Evolutionary conservation across 2,329 filamentous ascomycete species (phyloP), one percentile per base, ranked within the genome.

Genomic region (Domatiomyces globalis): DNA sequence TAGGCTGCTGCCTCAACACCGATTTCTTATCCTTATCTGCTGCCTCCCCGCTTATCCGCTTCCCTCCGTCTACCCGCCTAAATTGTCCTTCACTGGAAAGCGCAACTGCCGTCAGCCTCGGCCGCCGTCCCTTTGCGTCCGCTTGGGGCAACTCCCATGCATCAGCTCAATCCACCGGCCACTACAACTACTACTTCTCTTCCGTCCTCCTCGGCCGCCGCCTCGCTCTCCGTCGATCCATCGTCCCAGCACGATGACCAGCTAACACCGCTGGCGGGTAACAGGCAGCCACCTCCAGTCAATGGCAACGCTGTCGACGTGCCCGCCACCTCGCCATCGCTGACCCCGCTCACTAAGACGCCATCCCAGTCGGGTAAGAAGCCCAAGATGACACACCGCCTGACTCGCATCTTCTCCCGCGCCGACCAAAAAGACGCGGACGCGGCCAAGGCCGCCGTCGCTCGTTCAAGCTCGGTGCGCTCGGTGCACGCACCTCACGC

Each of bases 401-500:
- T 73, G 46, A 69, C 70, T 17, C 70, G 70, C 54, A 73, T 73
- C 68, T 73, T 73, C 57, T 66, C 67, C 20, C 63, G 66, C 50
- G 62, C 66, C n/a, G 67, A 67, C 12, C 69, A 66, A 55, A 58
- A 61, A 17, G 66, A 62, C 50, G 63, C 68, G 22, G 53, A 63
- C 33, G 62, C 67, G 25, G 51, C 58, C 17, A 60, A 59, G 50
- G 36, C 43, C 39, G 49, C 56, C 29, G 20, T 39, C 22, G 8
- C 49, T 5, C 17, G 18, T 12, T 42, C 25, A n/a, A 43, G 8
- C 18, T 39, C 33, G 10, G 10, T 10, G 10, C 33, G 33, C 33
- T 2, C 9, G 2, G 33, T 15, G 10, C 10, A 2, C 4, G 1
- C 33, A 15, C 33, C 33, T 2, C 9, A 7, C 10, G 5, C 29